Conservation (phyloP, 306 rosid genomes). For the Ochetophila trinervis region DNA sequence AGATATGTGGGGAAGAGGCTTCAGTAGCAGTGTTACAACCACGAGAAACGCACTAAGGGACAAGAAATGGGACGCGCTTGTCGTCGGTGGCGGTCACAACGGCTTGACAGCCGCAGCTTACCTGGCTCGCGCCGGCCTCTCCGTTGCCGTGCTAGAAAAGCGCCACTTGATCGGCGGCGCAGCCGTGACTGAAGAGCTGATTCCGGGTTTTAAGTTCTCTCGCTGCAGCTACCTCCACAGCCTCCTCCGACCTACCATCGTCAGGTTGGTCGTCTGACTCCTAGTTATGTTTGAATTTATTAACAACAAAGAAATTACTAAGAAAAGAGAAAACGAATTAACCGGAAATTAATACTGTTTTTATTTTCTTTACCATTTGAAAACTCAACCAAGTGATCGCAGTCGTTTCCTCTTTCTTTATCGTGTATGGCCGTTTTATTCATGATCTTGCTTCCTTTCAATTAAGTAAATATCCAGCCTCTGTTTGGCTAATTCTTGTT, state of each 20-base stretch:
- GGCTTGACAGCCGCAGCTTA: conserved; percentile 78
- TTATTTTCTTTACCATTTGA: no score
- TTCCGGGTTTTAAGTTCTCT: conserved; percentile 75
- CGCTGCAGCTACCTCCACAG: conserved; percentile 84
- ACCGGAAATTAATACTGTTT: no score
- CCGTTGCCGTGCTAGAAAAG: conserved; percentile 75
- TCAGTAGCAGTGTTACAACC: conserved; percentile 28
- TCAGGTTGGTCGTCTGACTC: conserved; percentile 32
- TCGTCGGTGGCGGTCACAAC: conserved; percentile 84
- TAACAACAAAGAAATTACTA: no score
- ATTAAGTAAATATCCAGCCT: no score
- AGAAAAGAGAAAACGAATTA: no score
- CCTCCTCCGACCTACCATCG: conserved; percentile 68
- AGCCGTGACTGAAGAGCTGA: conserved; percentile 67
- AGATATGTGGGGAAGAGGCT: conserved; percentile 54
- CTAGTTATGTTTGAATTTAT: not conserved
- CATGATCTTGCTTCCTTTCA: not conserved
- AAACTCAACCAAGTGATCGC: no score
- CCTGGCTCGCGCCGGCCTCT: conserved; percentile 73
- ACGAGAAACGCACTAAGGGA: conserved; percentile 26
- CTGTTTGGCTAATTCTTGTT: no score
- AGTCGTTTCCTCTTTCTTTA: not conserved
- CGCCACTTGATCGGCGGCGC: conserved; percentile 81
- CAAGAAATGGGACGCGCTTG: conserved; percentile 74
- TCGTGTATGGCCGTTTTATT: not conserved